Conservation (phyloP, 768 basidiomycete genomes). For the Rhizopogon vesiculosus region DNA sequence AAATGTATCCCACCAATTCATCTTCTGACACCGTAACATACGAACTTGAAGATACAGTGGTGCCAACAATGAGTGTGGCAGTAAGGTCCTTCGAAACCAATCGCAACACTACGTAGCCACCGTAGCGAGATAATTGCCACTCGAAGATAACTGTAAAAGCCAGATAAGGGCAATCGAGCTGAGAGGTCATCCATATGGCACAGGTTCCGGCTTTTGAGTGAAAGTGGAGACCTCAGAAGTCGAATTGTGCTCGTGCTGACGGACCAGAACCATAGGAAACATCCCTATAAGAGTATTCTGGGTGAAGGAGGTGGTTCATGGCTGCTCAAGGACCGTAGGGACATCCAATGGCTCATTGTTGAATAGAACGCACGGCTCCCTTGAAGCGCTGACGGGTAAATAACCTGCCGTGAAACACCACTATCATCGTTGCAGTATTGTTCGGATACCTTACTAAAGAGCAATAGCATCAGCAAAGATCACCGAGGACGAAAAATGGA, state of each 20-base stretch:
- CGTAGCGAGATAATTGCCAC: constrained; percentile 48
- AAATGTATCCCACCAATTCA: too few species aligned
- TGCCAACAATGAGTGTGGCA: too few species aligned
- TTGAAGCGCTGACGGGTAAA: constrained; percentile 31
- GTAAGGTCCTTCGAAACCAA: too few species aligned
- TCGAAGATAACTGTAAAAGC: constrained; percentile 53
- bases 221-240: constrained; percentile 31
- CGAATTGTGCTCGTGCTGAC: not conserved
- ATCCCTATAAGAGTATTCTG: not conserved
- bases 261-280: not conserved
- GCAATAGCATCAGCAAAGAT: too few species aligned
- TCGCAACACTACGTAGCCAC: too few species aligned
- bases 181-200: not conserved
- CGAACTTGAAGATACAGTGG: too few species aligned
- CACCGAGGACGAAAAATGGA: too few species aligned
- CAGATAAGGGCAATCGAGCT: constrained; percentile 44
- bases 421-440: too few species aligned
- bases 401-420: too few species aligned
- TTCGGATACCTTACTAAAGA: too few species aligned
- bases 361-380: constrained; percentile 40
- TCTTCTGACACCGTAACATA: too few species aligned
- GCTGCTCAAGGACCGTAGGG: constrained; percentile 13
- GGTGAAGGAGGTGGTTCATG: not conserved
- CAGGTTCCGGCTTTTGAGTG: constrained; percentile 35
- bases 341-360: constrained; percentile 26